Percentiles rank a stretch among this genome's conserved stretches.
Evolutionary conservation across 495 filamentous ascomycete genomes (phyloP).

Genomic region (Cercophora newfieldiana): DNA sequence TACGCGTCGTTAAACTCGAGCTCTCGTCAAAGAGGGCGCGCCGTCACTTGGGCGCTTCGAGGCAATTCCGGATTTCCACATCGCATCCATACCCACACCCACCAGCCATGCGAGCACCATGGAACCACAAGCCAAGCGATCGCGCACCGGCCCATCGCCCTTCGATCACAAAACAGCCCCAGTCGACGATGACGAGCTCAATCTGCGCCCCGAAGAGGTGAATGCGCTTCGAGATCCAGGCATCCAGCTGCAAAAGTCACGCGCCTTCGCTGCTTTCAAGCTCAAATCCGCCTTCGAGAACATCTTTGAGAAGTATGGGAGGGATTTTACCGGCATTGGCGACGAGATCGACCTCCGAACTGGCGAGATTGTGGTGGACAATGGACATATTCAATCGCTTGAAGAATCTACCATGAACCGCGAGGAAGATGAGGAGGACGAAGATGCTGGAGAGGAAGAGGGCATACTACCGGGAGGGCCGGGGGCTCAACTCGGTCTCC

Average conservation of each 20-base stretch:
- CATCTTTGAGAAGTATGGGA: conserved; percentile 86
- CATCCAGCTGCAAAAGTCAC: conserved; percentile 56
- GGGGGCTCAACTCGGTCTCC: conserved; percentile 10
- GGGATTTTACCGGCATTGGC: conserved; percentile 75
- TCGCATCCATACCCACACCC: neutral
- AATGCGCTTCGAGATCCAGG: conserved; percentile 48
- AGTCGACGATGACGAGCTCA: conserved; percentile 45
- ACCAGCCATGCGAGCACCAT: conserved; percentile 36
- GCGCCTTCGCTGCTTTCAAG: conserved; percentile 59
- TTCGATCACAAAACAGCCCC: conserved; percentile 43
- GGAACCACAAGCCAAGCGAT: conserved; percentile 60
- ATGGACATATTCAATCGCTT: conserved; percentile 74
- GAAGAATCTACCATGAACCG: conserved; percentile 23
- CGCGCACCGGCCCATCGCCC: conserved; percentile 45
- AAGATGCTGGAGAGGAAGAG: conserved; percentile 32
- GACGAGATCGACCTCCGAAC: conserved; percentile 49
- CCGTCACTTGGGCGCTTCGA: neutral
- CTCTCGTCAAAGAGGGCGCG: neutral
- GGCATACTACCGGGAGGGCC: conserved; percentile 21
- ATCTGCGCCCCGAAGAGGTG: conserved; percentile 42
- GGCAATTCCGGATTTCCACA: neutral
- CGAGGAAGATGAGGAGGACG: conserved; percentile 42
- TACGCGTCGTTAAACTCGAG: neutral
- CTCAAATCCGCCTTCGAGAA: conserved; percentile 79
- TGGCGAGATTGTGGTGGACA: conserved; percentile 78